These are phyloP conservation scores for Brassica carinata DNA, from an alignment of 345 rosid genomes.

Conservation along the genomic window DNA sequence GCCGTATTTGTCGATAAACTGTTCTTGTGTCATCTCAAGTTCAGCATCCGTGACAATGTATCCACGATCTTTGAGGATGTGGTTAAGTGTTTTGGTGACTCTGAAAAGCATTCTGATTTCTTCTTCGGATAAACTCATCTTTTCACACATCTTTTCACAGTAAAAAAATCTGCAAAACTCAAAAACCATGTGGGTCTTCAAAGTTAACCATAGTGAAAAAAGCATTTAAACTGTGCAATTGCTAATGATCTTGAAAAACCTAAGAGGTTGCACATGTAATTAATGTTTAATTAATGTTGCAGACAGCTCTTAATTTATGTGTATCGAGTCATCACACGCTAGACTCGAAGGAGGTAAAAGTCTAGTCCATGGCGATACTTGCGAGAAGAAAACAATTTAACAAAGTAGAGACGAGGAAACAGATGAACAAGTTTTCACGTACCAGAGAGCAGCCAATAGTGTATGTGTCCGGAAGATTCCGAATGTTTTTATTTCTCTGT, in stretches of 20 bases:
- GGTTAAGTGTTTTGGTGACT: constrained; percentile 57
- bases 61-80: constrained; percentile 67
- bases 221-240: neutral
- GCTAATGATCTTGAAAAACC: neutral
- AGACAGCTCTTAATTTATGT: neutral
- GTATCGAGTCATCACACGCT: neutral
- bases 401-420: neutral
- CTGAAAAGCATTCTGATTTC: constrained; percentile 60
- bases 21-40: constrained; percentile 47
- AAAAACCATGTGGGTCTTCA: neutral
- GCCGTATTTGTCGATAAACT: constrained; percentile 56
- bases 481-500: neutral
- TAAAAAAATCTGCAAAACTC: constrained; percentile 9
- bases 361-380: neutral
- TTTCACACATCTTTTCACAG: neutral
- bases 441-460: neutral
- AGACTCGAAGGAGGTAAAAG: neutral
- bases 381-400: neutral
- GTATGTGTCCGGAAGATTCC: neutral
- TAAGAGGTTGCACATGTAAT: constrained; percentile 1
- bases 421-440: neutral
- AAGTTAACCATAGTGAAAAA: neutral
- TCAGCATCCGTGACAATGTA: constrained; percentile 63
- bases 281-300: neutral
- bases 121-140: constrained; percentile 56